Base-by-base conservation (phyloP, 495 filamentous ascomycete species). In the Apiosordaria backusii region DNA sequence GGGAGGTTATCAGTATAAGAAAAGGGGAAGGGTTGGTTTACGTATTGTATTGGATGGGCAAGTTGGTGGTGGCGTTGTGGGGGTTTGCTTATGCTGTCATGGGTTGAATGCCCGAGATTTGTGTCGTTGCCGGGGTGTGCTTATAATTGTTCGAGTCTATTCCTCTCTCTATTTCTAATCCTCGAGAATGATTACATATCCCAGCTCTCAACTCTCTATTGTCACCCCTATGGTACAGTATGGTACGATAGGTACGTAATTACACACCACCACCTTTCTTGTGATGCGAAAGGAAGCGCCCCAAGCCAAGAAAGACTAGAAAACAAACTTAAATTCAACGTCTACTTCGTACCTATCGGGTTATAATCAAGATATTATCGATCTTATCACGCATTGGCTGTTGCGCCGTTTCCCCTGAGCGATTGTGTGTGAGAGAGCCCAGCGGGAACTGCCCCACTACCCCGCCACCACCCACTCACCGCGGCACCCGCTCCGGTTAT, bases 361-460 rank as follows among this genome's bases (percentile, higher is more conserved):
- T 45, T 18, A 45, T 45, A 9, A 45, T 45, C 16, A 13, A 13
- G 0, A 10, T 13, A 45, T 45, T 45, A 45, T 27, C 26, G 13
- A 59, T 27, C 57, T 29, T 23, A 59, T 59, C 53, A 7, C 35
- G 16, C 13, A 45, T 45, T 45, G 35, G 53, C 53, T 18, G 53
- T 15, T 55, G 53, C 22, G 10, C n/a, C 19, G 3, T 2, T 55
- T 55, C 53, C 53, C 53, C 19, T 55, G 19, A 55, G 7, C n/a
- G 35, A 45, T 18, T 9, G 35, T 45, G 35, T 45, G 35, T 13
- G 35, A 9, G n/a, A n/a, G n/a, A n/a, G n/a, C n/a, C n/a, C n/a
- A n/a, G 35, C 35, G 35, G 35, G 35, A 45, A 45, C 35, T 45
- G 35, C 57, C 57, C 57, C 57, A 59, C 57, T 59, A 59, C 57